These are phyloP conservation scores for Niveomyces coronatus DNA, from an alignment of 2,329 filamentous ascomycete species.

Conservation along the genomic window DNA sequence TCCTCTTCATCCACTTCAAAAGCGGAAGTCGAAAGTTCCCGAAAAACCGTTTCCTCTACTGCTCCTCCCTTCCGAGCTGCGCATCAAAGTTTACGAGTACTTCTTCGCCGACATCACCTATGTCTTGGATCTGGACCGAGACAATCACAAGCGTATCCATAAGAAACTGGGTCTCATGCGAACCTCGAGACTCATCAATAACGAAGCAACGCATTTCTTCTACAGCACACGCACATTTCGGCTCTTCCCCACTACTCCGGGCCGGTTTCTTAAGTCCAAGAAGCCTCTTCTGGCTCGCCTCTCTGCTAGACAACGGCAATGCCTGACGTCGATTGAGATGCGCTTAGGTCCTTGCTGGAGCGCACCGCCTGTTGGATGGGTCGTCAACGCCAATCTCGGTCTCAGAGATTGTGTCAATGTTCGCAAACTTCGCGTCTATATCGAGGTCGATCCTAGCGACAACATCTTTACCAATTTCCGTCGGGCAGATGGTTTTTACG, in stretches of 20 bases:
- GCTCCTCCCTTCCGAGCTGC: slow-evolving; percentile 57
- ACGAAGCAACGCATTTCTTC: slow-evolving; percentile 55
- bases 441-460: slow-evolving; percentile 63
- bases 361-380: slow-evolving; percentile 60
- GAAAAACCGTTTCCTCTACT: slow-evolving; percentile 52
- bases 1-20: slow-evolving; percentile 20
- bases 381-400: slow-evolving; percentile 54
- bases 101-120: slow-evolving; percentile 44
- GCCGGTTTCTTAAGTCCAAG: slow-evolving; percentile 62
- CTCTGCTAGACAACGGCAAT: slow-evolving; percentile 46
- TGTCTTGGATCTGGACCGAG: slow-evolving; percentile 56
- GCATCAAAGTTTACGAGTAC: slow-evolving; percentile 56
- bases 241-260: slow-evolving; percentile 55
- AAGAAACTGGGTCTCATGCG: slow-evolving; percentile 50
- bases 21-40: slow-evolving; percentile 22
- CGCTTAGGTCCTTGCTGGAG: slow-evolving; percentile 65
- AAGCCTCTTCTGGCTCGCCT: slow-evolving; percentile 60
- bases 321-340: slow-evolving; percentile 55
- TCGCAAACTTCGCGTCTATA: slow-evolving; percentile 52
- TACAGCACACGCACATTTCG: slow-evolving; percentile 54
- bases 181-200: slow-evolving; percentile 49
- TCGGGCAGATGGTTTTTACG: slow-evolving; percentile 57
- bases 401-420: slow-evolving; percentile 51
- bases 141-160: slow-evolving; percentile 53
- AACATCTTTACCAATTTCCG: slow-evolving; percentile 58